Conservation (phyloP, 441 rosid species). For the Geranium incanum region DNA sequence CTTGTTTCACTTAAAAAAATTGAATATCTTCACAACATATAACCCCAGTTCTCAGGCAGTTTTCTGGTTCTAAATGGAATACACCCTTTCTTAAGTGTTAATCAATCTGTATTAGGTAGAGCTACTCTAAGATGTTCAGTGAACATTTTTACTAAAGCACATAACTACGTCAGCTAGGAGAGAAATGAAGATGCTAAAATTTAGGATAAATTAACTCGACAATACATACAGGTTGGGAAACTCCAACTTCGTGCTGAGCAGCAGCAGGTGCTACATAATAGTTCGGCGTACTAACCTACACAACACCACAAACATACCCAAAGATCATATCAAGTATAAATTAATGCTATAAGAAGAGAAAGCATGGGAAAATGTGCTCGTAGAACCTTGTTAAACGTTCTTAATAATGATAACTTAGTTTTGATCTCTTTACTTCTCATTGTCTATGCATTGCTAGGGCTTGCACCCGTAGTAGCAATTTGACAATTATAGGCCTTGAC, state of each 20-base stretch:
- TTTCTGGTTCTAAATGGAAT: too few relatives aligned
- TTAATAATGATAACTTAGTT: too few relatives aligned
- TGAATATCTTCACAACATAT: too few relatives aligned
- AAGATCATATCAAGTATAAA: constrained; percentile 19
- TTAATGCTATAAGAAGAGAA: too few relatives aligned
- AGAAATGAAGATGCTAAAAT: neutral
- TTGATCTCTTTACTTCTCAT: too few relatives aligned
- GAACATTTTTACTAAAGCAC: neutral
- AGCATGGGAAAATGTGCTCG: constrained; percentile 28
- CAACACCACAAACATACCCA: constrained; percentile 22
- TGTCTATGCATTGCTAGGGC: too few relatives aligned
- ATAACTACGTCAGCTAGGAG: neutral
- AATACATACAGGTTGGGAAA: constrained; percentile 54
- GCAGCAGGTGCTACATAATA: constrained; percentile 37
- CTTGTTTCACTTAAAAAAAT: too few relatives aligned
- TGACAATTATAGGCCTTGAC: too few relatives aligned
- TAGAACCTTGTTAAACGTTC: too few relatives aligned
- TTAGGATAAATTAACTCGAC: constrained; percentile 9
- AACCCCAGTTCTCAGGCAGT: too few relatives aligned
- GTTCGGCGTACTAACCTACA: constrained; percentile 36
- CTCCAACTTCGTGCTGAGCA: constrained; percentile 48
- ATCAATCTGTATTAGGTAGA: neutral
- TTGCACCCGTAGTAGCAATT: too few relatives aligned
- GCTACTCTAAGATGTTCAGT: neutral
- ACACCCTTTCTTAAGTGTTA: neutral